Conservation (phyloP, 371 early-diverging fungal species). For the Saksenaea oblongispora region DNA sequence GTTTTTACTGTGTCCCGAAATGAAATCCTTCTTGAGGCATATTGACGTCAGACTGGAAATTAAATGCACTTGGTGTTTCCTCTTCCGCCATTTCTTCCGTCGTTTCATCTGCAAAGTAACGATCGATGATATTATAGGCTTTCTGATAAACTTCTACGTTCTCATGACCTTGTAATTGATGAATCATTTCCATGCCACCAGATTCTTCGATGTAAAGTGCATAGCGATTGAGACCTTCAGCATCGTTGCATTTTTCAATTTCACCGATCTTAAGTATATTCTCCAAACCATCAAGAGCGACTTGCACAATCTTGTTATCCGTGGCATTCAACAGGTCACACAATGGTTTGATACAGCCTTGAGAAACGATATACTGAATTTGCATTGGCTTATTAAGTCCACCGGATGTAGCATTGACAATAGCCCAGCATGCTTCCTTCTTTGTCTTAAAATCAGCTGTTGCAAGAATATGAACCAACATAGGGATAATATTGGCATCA, state of each 20-base stretch:
- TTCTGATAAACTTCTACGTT: slow-evolving; percentile 95
- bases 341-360: slow-evolving; percentile 93
- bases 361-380: slow-evolving; percentile 85
- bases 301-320: slow-evolving; percentile 95
- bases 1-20: slow-evolving; percentile 22
- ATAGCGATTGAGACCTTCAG: slow-evolving; percentile 80
- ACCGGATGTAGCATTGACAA: slow-evolving; percentile 97
- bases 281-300: slow-evolving; percentile 96
- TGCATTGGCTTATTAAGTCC: slow-evolving; percentile 89
- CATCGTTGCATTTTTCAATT: slow-evolving; percentile 39
- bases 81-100: slow-evolving; percentile 65
- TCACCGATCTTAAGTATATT: slow-evolving; percentile 98
- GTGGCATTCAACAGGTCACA: slow-evolving; percentile 89
- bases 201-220: slow-evolving; percentile 92
- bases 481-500: slow-evolving; percentile 92
- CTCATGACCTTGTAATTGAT: slow-evolving; percentile 88
- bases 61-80: slow-evolving; percentile 4
- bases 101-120: slow-evolving; percentile 87
- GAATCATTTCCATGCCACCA: slow-evolving; percentile 92
- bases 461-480: slow-evolving; percentile 86
- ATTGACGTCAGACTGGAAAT: slow-evolving; percentile 19
- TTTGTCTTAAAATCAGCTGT: slow-evolving; percentile 96
- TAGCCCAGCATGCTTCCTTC: slow-evolving; percentile 99
- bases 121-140: slow-evolving; percentile 91
- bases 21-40: slow-evolving; percentile 22